Base-by-base conservation (phyloP, 306 rosid species). In the Prunus campanulata region DNA sequence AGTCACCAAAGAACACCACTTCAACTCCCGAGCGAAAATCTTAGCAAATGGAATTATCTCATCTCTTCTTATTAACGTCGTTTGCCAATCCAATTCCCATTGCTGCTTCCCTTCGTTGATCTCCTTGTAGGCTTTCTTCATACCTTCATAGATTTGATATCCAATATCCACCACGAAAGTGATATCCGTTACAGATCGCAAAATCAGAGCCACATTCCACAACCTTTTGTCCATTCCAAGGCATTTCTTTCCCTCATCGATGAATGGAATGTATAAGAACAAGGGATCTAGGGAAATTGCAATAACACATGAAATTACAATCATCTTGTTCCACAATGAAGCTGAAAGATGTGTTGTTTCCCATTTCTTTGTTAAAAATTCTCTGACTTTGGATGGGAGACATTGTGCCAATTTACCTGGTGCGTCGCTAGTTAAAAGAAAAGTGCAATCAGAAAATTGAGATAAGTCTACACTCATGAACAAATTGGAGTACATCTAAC, bases 221-320 rank as follows among this genome's bases (percentile, higher is more conserved):
- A 39, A 39, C 9, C 0, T 1, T 1, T 39, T 39, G 44, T 39
- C 44, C 55, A 13, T 24, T 48, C 68, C 69, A 46, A 81, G 77
- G 47, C 85, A 81, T 35, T 81, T 81, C 15, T 44, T 16, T 0
- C 46, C 8, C 7, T 64, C 46, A 44, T 47, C 22, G 4, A 81
- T 64, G n/a, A 77, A 59, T 16, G 78, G 81, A 62, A 81, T 77
- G 56, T 81, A 81, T 30, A 81, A 64, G 84, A 81, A 81, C 81
- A 76, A 65, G 9, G 80, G 84, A 71, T 76, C 84, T 74, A 71
- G 15, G 11, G 77, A 63, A 19, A 81, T 70, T 13, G 78, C 84
- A 76, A 81, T 22, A 20, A 71, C 64, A 64, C 74, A 81, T 46
- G 78, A 66, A 67, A 71, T 9, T 47, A 71, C 74, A 76, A 81